These are phyloP conservation scores for Solanum peruvianum DNA, from an alignment of 257 asterid species.

Conservation along the genomic window DNA sequence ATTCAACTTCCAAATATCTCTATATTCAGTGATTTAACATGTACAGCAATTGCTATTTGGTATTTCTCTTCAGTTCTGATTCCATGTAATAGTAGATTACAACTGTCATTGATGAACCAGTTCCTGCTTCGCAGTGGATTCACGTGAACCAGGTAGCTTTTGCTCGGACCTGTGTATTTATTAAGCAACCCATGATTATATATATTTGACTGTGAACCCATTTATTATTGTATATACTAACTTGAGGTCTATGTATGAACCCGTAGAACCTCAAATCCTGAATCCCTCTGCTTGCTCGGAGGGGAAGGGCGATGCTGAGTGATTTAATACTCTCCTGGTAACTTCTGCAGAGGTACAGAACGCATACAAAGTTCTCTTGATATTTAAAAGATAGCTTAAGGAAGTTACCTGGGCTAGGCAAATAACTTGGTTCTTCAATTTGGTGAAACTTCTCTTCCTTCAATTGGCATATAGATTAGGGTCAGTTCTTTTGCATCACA, in stretches of 20 bases:
- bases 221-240: not conserved
- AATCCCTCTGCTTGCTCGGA: not conserved
- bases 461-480: not conserved
- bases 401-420: not conserved
- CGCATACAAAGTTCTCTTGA: not conserved
- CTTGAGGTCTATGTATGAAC: not conserved
- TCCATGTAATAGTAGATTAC: not conserved
- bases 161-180: not conserved
- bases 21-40: not conserved
- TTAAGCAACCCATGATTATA: not conserved
- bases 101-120: not conserved
- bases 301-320: not conserved
- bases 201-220: not conserved
- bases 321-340: not conserved
- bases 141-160: not conserved
- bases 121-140: not conserved
- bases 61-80: not conserved
- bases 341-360: not conserved
- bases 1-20: not conserved
- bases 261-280: not conserved
- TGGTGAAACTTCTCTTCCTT: not conserved
- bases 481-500: not conserved
- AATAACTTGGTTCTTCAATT: not conserved
- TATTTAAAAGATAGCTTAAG: not conserved
- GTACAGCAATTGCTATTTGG: not conserved